Conservation (phyloP, 345 rosid species). For the Angophora floribunda region DNA sequence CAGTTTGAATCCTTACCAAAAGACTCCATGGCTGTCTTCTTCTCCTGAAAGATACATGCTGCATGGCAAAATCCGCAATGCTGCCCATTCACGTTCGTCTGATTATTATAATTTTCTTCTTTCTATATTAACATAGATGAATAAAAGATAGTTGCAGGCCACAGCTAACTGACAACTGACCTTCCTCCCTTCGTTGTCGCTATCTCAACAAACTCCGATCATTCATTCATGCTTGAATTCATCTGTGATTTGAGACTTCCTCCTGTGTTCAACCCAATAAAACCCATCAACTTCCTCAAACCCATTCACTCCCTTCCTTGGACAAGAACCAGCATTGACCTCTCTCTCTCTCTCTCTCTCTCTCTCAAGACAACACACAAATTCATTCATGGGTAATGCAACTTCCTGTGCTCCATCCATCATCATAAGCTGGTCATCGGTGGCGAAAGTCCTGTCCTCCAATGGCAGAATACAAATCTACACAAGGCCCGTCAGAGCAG, state of each 20-base stretch:
- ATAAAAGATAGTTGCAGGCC: background rate
- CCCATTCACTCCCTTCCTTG: background rate
- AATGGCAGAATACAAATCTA: conserved; percentile 22
- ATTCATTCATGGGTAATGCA: conserved; percentile 37
- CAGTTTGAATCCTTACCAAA: background rate
- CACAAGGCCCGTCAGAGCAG: conserved; percentile 30
- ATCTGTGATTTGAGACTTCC: background rate
- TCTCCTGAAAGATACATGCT: background rate
- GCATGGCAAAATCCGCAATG: background rate
- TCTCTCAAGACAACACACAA: background rate
- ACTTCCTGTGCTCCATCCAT: conserved; percentile 40
- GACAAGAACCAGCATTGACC: background rate
- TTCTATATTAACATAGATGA: background rate
- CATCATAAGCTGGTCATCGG: conserved; percentile 5
- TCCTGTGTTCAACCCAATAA: background rate
- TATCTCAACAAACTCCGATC: background rate
- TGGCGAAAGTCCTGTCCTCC: conserved; percentile 14
- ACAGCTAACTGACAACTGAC: background rate
- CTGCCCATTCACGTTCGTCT: background rate
- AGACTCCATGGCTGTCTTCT: background rate
- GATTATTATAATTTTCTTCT: background rate
- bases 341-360: background rate
- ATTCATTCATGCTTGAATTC: background rate
- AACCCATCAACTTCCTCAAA: background rate
- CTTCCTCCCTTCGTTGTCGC: background rate